Percentiles rank a stretch among this genome's conserved stretches.
phyloP scores from a whole-genome alignment of 148 eudicot species.

The Polygonum maritimum region DNA sequence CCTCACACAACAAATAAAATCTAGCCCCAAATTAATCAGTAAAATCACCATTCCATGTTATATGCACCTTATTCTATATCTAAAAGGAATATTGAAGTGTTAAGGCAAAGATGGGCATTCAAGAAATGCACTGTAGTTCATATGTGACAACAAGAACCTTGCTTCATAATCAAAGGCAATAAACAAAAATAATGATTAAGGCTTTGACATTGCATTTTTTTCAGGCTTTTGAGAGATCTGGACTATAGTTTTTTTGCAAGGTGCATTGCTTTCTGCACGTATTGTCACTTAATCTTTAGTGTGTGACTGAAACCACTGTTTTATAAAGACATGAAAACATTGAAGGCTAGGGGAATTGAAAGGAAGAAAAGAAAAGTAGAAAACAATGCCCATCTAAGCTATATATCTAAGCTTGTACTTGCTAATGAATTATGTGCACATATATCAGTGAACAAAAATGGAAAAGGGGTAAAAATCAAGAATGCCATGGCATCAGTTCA shows the following conservation, averaged over 20 bases:
- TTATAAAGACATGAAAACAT: neutral
- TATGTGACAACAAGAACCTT: neutral
- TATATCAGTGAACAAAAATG: neutral
- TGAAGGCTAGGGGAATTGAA: neutral
- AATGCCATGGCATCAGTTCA: neutral
- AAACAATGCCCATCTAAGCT: neutral
- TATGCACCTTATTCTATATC: too few species aligned
- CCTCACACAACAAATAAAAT: neutral
- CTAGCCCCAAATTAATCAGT: neutral
- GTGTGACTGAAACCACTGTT: neutral
- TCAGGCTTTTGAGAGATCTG: neutral
- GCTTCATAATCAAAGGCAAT: neutral
- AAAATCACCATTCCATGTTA: neutral
- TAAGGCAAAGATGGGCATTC: neutral
- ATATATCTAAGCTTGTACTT: neutral
- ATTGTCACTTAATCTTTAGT: neutral
- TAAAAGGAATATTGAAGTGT: neutral
- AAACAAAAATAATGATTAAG: neutral
- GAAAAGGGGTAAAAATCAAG: neutral
- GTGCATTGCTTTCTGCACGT: neutral
- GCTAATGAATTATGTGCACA: neutral
- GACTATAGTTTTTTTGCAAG: neutral
- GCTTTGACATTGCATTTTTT: neutral
- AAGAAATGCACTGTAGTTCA: constrained; percentile 4
- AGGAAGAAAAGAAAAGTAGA: too few species aligned